Base-by-base conservation (phyloP, 2,329 filamentous ascomycete genomes). In the Triangularia setosa region DNA sequence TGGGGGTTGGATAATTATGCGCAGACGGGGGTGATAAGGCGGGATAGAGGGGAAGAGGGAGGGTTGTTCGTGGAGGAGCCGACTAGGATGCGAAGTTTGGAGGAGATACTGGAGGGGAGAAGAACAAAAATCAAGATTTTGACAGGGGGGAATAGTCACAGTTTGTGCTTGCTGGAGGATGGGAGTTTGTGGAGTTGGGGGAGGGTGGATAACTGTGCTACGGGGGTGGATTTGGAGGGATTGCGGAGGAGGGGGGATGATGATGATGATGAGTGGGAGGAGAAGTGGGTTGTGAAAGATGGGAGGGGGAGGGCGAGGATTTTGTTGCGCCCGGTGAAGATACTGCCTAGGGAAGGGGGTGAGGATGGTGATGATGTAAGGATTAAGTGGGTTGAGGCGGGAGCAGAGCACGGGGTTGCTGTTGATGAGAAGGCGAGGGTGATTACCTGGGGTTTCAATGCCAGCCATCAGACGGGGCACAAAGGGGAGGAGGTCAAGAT, bases 1-100 rank as follows among this genome's bases (percentile, higher is more conserved):
- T 60, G 58, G 58, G 58, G 58, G 8, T 27, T 60, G 7, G 48
- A 60, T 9, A 60, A 60, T 18, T 60, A 28, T 11, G 58, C 23
- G 4, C 58, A 60, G 9, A 60, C 58, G 14, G 58, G 58, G 2
- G 58, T 53, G 1, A 8, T 48, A 3, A 52, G 12, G 7, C 14
- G 6, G 11, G 11, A 21, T 11, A 52, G 52, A 28, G 25, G 23
- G n/a, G n/a, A 52, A 7, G 40, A 23, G 28, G 11, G 58, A 5
- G 12, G 58, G 40, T 12, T 48, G 8, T 48, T 23, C 7, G 8
- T 48, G 0, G 40, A 53, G 25, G 25, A 30, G 3, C 48, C 58
- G 2, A 44, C 40, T 2, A 11, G 40, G 16, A 24, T 60, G 3
- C 33, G 3, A 1, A 30, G 16, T 18, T 4, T 44, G 16, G 40